phyloP scores from a whole-genome alignment of 2,329 filamentous ascomycete species.

The Cladosporium sp. region DNA sequence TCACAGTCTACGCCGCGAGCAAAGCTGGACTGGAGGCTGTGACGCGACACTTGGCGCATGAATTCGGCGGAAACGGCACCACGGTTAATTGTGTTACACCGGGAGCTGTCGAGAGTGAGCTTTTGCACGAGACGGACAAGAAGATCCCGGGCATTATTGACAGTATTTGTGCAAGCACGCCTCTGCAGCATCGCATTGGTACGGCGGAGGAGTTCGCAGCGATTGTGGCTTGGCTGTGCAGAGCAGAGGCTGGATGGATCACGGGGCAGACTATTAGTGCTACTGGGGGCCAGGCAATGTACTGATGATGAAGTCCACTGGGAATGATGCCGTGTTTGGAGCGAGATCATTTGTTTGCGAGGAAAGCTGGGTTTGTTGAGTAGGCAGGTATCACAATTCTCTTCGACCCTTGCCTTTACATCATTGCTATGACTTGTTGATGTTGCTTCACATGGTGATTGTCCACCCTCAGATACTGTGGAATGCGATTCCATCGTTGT shows the following conservation, averaged over 20 bases:
- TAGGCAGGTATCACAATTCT: too few relatives aligned
- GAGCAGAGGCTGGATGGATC: constrained; percentile 28
- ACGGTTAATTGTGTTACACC: constrained; percentile 59
- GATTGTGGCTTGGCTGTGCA: constrained; percentile 53
- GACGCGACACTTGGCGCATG: constrained; percentile 55
- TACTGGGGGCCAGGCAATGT: constrained; percentile 42
- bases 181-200: constrained; percentile 49
- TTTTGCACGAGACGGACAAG: constrained; percentile 49
- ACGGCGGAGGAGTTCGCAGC: constrained; percentile 51
- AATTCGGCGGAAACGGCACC: constrained; percentile 52
- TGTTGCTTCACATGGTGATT: too few relatives aligned
- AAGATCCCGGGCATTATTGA: constrained; percentile 40
- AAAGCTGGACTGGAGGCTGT: constrained; percentile 59
- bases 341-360: too few relatives aligned
- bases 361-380: too few relatives aligned
- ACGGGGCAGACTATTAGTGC: constrained; percentile 50
- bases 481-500: too few relatives aligned
- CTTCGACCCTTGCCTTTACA: too few relatives aligned
- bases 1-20: constrained; percentile 51
- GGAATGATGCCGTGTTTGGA: too few relatives aligned
- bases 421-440: too few relatives aligned
- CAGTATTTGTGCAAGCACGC: constrained; percentile 47
- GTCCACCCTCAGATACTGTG: too few relatives aligned
- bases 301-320: constrained; percentile 13
- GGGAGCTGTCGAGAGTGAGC: constrained; percentile 55